Percentiles rank a stretch among this genome's conserved stretches.
phyloP scores from a whole-genome alignment of 1,139 yeast species.

The Torulaspora globosa region DNA sequence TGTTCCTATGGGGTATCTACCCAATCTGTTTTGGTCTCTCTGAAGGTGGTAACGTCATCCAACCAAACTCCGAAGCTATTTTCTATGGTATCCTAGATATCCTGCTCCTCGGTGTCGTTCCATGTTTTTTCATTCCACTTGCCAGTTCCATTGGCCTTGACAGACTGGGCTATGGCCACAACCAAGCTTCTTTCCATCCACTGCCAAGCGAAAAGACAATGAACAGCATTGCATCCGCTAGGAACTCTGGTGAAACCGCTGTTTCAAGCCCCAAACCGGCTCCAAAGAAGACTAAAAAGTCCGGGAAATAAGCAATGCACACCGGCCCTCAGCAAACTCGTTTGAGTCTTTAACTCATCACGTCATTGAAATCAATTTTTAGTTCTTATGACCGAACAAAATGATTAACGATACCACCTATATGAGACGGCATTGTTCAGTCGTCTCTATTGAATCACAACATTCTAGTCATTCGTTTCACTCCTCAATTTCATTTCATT shows the following conservation, averaged over 20 bases:
- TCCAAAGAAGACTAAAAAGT: constrained; percentile 17
- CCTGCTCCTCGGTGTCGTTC: constrained; percentile 40
- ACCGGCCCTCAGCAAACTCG: not conserved
- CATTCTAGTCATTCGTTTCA: constrained; percentile 8
- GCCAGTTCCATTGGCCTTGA: constrained; percentile 27
- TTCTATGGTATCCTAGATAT: constrained; percentile 61
- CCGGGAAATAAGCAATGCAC: constrained; percentile 13
- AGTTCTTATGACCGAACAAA: constrained; percentile 8
- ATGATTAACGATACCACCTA: constrained; percentile 5
- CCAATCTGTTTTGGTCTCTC: constrained; percentile 58
- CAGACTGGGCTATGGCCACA: constrained; percentile 19
- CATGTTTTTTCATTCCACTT: constrained; percentile 26
- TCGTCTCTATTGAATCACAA: not conserved
- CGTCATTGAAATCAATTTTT: constrained; percentile 6
- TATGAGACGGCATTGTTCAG: not conserved
- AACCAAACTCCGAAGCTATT: constrained; percentile 59
- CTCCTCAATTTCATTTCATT: constrained; percentile 6
- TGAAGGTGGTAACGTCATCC: constrained; percentile 64
- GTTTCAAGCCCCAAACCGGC: constrained; percentile 21
- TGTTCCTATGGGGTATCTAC: constrained; percentile 49
- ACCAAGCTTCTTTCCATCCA: constrained; percentile 14
- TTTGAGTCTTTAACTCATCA: not conserved
- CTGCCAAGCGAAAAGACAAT: constrained; percentile 19
- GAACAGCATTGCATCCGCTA: constrained; percentile 22
- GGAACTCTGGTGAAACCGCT: constrained; percentile 32